Base-by-base conservation (phyloP, 805 yeast genomes). In the Grigorovia transvaalensis region DNA sequence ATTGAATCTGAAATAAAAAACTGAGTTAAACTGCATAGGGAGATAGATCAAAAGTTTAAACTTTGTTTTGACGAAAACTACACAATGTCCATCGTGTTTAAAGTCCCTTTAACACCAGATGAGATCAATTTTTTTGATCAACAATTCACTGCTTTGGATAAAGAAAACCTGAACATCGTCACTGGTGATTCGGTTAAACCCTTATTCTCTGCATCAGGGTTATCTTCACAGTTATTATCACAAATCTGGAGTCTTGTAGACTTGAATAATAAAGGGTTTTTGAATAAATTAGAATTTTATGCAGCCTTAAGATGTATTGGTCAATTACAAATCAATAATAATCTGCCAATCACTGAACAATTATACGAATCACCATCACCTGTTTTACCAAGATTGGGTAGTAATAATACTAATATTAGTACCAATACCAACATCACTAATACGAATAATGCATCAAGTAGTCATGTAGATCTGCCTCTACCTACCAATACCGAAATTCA, bases 241-340 rank as follows among this genome's bases (percentile, higher is more conserved):
- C 93, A 89, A 68, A 83, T 93, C 56, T 93, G 99, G 99, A 90
- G 86, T 66, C 66, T 85, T 40, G 89, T 96, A n/a, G 99, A 93
- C 69, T 77, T 79, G n/a, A 82, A 81, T 53, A 88, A 88, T 70
- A 76, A 81, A 56, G 99, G 99, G 0, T 85, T 83, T 62, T 74
- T 93, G 56, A 84, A 84, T 59, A 87, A 83, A 63, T 74, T 77
- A 52, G 91, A 90, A 27, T 93, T 93, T 68, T 79, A 85, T 55
- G 77, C 81, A 50, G 96, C 97, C 19, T 77, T 93, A 80, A 79
- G 99, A 65, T 73, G 88, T 58, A 86, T 93, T 61, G 96, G 95
- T 29, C 86, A 88, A 64, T 82, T 87, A 46, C 98, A 93, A 71
- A 95, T 95, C 42, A 56, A 57, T 29, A 64, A 65, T 11, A 51